Base-by-base conservation (phyloP, 345 rosid species). In the Mercurialis annua region DNA sequence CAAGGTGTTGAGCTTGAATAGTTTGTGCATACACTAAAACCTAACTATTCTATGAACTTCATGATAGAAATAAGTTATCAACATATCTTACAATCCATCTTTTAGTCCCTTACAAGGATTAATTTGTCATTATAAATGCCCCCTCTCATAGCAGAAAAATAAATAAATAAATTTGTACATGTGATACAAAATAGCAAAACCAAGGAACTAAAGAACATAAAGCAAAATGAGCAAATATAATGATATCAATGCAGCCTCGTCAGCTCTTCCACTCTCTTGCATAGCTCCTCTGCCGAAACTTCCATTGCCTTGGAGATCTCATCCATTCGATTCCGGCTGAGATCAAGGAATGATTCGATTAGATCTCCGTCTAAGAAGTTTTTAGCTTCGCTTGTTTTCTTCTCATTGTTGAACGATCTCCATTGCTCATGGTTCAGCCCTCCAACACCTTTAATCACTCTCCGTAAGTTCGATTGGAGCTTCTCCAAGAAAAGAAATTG, bases 371-470 rank as follows among this genome's bases (percentile, higher is more conserved):
- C 97, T 70, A 94, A 69, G 80, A 85, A 91, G 73, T 80, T 85
- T 48, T 68, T 89, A 4, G 99, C 97, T 46, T 94, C 96, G 6
- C 67, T 85, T 0, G 84, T 91, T 86, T 76, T 89, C 81, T 89
- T 94, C 76, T 94, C 96, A 10, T 85, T 89, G 80, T 81, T 86
- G 79, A 91, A 94, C 23, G 90, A 94, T 65, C 99, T 82, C 96
- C 98, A 94, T 34, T 94, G 95, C 73, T 94, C 96, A 9, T 94
- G 96, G 80, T 84, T 89, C 68, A 91, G 75, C 27, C 96, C 96
- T n/a, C 99, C 98, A 1, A 94, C 93, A 10, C 99, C 99, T 71
- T 91, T 89, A 21, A 91, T 91, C 75, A 89, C 92, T 80, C 83
- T 89, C 70, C 89, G 86, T 75, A 94, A 66, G 76, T 84, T 84